Evolutionary conservation across 2,329 filamentous ascomycete genomes (phyloP).

Genomic region (Trichoderma endophyticum): DNA sequence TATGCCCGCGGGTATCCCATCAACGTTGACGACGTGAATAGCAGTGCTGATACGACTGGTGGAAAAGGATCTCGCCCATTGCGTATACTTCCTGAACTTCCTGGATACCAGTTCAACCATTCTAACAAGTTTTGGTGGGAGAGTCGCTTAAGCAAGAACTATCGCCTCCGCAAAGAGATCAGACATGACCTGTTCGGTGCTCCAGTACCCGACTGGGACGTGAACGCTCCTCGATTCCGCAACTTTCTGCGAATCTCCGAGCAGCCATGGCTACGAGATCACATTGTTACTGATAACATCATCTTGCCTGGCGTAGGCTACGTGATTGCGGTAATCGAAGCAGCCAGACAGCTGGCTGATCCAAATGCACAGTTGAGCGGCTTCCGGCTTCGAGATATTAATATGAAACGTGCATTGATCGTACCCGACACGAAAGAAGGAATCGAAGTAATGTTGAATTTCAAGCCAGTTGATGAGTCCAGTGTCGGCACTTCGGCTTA

Average conservation of each 20-base stretch:
- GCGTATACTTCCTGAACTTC: constrained; percentile 28
- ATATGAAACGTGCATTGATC: constrained; percentile 20
- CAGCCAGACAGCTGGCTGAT: constrained; percentile 23
- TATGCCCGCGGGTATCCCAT: neutral
- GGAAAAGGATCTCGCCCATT: neutral
- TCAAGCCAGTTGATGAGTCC: constrained; percentile 15
- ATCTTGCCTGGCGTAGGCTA: constrained; percentile 40
- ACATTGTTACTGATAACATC: constrained; percentile 28
- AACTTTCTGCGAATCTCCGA: constrained; percentile 22
- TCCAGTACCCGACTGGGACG: constrained; percentile 23
- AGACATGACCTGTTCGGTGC: constrained; percentile 40
- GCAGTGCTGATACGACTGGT: neutral
- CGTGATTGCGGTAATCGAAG: constrained; percentile 35
- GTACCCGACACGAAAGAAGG: constrained; percentile 21
- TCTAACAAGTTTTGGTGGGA: constrained; percentile 32
- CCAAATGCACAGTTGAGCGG: constrained; percentile 8
- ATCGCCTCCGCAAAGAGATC: constrained; percentile 30
- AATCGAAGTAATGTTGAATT: constrained; percentile 19
- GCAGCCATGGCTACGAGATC: constrained; percentile 35
- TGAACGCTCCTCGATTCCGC: constrained; percentile 25
- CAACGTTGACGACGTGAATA: constrained; percentile 3
- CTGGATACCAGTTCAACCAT: constrained; percentile 38
- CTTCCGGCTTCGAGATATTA: constrained; percentile 18
- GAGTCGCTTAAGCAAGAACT: constrained; percentile 28
- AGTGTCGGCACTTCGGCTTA: constrained; percentile 16